Base-by-base conservation (phyloP, 83 land plant genomes). In the Thuja plicata region DNA sequence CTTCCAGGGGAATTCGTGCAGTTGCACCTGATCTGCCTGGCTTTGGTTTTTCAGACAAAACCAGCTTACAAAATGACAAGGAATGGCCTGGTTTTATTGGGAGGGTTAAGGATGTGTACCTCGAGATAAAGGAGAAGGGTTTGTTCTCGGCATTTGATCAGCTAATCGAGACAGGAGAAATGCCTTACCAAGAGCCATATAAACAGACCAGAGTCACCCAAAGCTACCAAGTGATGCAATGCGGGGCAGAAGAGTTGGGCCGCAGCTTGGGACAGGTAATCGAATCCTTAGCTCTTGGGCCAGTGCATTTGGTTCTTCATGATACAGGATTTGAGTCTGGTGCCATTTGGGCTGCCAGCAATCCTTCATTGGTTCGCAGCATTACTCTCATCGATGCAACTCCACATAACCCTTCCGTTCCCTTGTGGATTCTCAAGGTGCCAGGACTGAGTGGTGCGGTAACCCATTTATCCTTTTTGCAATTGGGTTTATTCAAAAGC, bases 11-110 rank as follows among this genome's bases (percentile, higher is more conserved):
- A 55, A 84, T 96, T 60, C 92, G 86, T 37, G 97, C 89, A 9
- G 92, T 95, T 17, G 96, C 95, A 15, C 50, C 95, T 85, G 97
- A 96, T 89, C 92, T 95, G 27, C 97, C 97, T 7, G 97, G 97
- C 15, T 93, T 92, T 43, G 97, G 97, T 37, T 94, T 96, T 89
- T 96, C 97, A 8, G 97, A 95, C 50, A 89, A 89, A 40, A 86
- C 74, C 30, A 43, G 88, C 87, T 57, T 89, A 9, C 87, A 78
- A 85, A 88, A 78, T 32, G 91, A 89, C 60, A 87, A 50, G 15
- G 77, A 21, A 40, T 87, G 74, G 83, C 11, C 81, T 46, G 94
- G 95, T 79, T 89, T 91, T 55, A 88, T 94, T 30, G 92, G 88
- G 40, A 77, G 88, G 89, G 30, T 91, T 77, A 54, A 79, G 88